A percentile compares a stretch with the other conserved stretches of the same genome.
Evolutionary conservation across 129 eudicot genomes (phyloP).

Genomic region (Centella asiatica): DNA sequence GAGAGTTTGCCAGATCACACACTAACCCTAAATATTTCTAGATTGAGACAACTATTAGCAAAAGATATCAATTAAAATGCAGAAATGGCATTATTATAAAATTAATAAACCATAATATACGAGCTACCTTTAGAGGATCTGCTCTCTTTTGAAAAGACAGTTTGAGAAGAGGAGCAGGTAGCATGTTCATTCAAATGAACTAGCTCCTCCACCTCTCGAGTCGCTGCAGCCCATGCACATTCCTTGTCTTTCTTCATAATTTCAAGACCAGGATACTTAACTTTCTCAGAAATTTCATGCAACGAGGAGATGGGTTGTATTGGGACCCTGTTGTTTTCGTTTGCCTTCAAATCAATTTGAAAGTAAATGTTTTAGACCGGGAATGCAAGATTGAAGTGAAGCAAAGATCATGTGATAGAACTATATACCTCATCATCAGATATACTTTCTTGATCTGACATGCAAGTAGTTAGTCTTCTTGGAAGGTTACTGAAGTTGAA

Average conservation of each 20-base stretch:
- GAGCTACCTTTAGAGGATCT: constrained; percentile 39
- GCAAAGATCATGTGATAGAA: neutral
- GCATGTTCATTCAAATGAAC: constrained; percentile 25
- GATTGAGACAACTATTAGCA: neutral
- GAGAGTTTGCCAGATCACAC: neutral
- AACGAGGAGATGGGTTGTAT: constrained; percentile 11
- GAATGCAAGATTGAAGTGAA: neutral
- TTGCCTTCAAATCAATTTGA: constrained; percentile 5
- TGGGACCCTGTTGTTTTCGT: constrained; percentile 22
- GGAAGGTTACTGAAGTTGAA: constrained; percentile 18
- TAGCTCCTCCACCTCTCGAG: constrained; percentile 38
- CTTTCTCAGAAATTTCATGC: constrained; percentile 24
- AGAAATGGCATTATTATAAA: neutral
- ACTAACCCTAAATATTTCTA: neutral
- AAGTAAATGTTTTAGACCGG: neutral
- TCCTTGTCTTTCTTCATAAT: constrained; percentile 18
- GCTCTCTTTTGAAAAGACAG: constrained; percentile 29
- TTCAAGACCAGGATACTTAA: constrained; percentile 17
- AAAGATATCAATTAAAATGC: neutral
- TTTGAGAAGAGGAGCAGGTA: constrained; percentile 20
- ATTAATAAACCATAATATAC: neutral
- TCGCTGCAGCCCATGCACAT: constrained; percentile 47
- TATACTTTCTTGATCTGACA: constrained; percentile 40
- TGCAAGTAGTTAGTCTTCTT: constrained; percentile 10
- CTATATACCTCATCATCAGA: constrained; percentile 60